These are phyloP conservation scores for Backusella tuberculispora DNA, from an alignment of 192 early-diverging fungal species.

Conservation along the genomic window DNA sequence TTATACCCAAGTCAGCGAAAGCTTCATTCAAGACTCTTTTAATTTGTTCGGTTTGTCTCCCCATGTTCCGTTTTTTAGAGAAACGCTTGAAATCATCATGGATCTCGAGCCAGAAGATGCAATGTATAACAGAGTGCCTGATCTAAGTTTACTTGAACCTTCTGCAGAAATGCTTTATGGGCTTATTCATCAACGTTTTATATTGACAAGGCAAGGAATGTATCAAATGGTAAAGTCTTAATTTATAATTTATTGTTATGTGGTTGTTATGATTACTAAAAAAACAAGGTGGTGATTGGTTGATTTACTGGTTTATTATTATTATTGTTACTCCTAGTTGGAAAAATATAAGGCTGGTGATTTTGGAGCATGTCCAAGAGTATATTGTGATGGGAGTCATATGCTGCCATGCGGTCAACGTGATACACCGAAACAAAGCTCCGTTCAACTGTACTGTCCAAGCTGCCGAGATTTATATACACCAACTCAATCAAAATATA, in stretches of 20 bases:
- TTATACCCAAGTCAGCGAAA: conserved; percentile 76
- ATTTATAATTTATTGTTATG: conserved; percentile 31
- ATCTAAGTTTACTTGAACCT: conserved; percentile 77
- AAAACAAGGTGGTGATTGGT: not conserved
- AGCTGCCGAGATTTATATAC: conserved; percentile 81
- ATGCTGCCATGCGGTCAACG: conserved; percentile 75
- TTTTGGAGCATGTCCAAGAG: conserved; percentile 79
- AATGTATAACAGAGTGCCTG: conserved; percentile 59
- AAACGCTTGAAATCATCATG: conserved; percentile 94
- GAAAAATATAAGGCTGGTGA: conserved; percentile 76
- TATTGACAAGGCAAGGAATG: conserved; percentile 86
- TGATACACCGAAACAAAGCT: conserved; percentile 68
- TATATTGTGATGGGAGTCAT: conserved; percentile 62
- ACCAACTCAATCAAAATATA: conserved; percentile 70
- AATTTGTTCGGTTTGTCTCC: conserved; percentile 92
- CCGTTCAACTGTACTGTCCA: conserved; percentile 79
- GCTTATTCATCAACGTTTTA: conserved; percentile 91
- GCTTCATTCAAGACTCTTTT: conserved; percentile 95
- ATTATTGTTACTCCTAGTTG: conserved; percentile 40
- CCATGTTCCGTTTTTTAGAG: conserved; percentile 83
- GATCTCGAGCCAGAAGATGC: conserved; percentile 78
- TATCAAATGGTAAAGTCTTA: conserved; percentile 69
- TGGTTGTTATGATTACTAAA: not conserved
- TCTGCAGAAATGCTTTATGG: conserved; percentile 94
- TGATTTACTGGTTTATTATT: conserved; percentile 5